Conservation (phyloP, 345 rosid genomes). For the Melaleuca quinquenervia region DNA sequence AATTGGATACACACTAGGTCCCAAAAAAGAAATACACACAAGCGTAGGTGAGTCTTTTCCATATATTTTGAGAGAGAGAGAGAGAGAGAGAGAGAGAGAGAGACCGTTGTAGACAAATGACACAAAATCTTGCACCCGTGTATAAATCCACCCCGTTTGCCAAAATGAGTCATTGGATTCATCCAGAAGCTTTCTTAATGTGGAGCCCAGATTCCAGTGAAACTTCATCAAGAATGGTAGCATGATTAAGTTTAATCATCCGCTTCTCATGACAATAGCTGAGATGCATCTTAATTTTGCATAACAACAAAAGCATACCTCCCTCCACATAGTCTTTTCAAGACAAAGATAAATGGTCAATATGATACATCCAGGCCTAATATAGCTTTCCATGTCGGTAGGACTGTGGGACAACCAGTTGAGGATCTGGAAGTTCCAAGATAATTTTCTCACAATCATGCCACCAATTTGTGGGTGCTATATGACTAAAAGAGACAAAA, state of each 20-base stretch:
- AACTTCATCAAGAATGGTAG: constrained; percentile 20
- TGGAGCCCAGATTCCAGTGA: constrained; percentile 38
- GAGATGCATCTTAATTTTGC: not conserved
- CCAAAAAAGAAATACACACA: not conserved
- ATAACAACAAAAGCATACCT: constrained; percentile 23
- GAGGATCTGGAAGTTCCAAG: constrained; percentile 33
- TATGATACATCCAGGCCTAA: constrained; percentile 65
- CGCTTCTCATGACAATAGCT: not conserved
- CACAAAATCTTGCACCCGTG: constrained; percentile 40
- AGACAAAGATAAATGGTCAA: constrained; percentile 53
- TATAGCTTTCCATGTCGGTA: constrained; percentile 64
- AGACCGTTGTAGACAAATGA: constrained; percentile 52
- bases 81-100: not conserved
- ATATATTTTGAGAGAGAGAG: not conserved
- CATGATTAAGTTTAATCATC: not conserved
- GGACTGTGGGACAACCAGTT: constrained; percentile 65
- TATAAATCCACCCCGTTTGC: constrained; percentile 54
- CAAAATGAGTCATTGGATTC: constrained; percentile 43
- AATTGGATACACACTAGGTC: not conserved
- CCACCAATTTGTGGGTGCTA: not conserved
- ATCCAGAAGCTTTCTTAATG: constrained; percentile 45
- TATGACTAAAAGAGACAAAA: not conserved
- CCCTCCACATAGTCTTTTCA: constrained; percentile 38
- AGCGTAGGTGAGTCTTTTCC: not conserved
- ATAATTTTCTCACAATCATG: not conserved